Evolutionary conservation across 495 filamentous ascomycete genomes (phyloP).

Genomic region (Trypethelium eluteriae): DNA sequence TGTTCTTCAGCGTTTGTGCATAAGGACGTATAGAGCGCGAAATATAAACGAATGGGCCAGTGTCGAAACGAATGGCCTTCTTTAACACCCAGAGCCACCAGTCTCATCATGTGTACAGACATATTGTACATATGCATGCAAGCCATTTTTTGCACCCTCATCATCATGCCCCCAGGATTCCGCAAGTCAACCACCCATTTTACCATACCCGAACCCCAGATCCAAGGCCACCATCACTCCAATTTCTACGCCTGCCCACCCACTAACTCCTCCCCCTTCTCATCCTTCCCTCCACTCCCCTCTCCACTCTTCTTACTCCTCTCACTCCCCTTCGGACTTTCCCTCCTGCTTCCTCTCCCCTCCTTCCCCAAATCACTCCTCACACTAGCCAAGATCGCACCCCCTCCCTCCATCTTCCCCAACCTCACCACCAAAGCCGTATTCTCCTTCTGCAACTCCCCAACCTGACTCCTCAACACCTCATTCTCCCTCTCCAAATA

Average conservation of each 20-base stretch:
- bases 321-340: constrained; percentile 3
- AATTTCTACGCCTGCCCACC: neutral
- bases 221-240: neutral
- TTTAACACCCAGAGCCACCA: neutral
- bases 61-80: neutral
- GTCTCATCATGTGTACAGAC: neutral
- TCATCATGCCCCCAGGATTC: neutral
- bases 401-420: constrained; percentile 40
- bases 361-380: neutral
- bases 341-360: neutral
- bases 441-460: constrained; percentile 39
- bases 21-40: too few species aligned
- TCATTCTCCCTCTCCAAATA: constrained; percentile 32
- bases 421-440: constrained; percentile 45
- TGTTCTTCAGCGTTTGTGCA: too few species aligned
- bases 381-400: neutral
- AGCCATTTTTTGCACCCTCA: neutral
- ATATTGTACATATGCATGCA: neutral
- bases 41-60: too few species aligned
- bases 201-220: neutral
- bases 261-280: constrained; percentile 15
- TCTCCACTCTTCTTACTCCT: constrained; percentile 20
- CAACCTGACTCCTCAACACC: constrained; percentile 34
- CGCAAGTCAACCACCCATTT: neutral
- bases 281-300: constrained; percentile 20